Base-by-base conservation (phyloP, 805 yeast species). In the Lipomyces sp. region DNA sequence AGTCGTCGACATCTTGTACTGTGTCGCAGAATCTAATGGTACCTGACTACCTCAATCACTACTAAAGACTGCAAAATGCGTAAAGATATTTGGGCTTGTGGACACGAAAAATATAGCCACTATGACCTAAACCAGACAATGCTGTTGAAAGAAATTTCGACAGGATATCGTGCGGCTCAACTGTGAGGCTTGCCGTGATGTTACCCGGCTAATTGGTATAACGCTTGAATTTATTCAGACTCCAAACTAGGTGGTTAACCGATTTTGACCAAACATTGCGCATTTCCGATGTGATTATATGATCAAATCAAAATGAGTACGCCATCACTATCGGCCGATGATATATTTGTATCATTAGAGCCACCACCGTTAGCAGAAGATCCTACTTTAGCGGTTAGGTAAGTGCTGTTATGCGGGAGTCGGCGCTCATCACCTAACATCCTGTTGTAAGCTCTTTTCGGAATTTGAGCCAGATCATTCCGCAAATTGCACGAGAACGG, bases 401-500 rank as follows among this genome's bases (percentile, higher is more conserved):
- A 39, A 55, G 8, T 29, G 39, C 11, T n/a, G 33, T 15, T 35
- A 45, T 29, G 42, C 15, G 30, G 33, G 45, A 54, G 39, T 30
- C 13, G 39, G 7, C 7, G 13, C 6, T 33, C 18, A 11, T 39
- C 10, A 13, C 8, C 42, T 13, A 29, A 7, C n/a, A 15, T 29
- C 33, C 11, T 13, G 2, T 3, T 10, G 18, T 33, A 5, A 33
- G 57, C 8, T 30, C 57, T 11, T 3, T 33, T 34, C 32, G 66
- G 18, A 35, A 60, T 37, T 69, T 80, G 48, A 76, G 75, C 29
- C 77, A 77, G 67, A 73, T 86, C 56, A 86, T 88, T 35, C 85
- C 87, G 4, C 80, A 85, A 59, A 88, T 88, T 57, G 80, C 87
- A 30, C 75, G 76, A 3, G 89, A 88, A 72, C 77, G 89, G 33